These are phyloP conservation scores for Rhizomucor pusillus DNA, from an alignment of 371 early-diverging fungal species.

Conservation along the genomic window DNA sequence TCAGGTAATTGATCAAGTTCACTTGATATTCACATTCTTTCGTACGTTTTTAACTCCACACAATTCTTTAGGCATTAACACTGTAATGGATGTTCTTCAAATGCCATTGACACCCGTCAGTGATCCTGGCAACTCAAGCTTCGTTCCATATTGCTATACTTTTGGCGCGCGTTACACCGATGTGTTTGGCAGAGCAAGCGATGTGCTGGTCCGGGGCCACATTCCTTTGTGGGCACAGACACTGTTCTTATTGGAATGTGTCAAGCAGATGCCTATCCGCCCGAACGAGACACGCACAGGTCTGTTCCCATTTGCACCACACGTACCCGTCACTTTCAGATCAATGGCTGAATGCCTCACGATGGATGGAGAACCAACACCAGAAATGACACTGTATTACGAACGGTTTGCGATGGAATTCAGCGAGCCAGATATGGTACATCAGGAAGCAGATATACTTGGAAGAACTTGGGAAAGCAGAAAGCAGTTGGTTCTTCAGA, in stretches of 20 bases:
- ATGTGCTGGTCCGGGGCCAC: constrained; percentile 40
- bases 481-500: constrained; percentile 22
- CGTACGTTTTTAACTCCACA: not conserved
- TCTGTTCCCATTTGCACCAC: constrained; percentile 42
- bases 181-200: constrained; percentile 27
- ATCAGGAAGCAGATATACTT: constrained; percentile 4
- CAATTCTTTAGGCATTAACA: not conserved
- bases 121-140: constrained; percentile 8
- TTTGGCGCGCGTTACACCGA: constrained; percentile 45
- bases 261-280: constrained; percentile 26
- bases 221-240: constrained; percentile 44
- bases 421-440: constrained; percentile 21
- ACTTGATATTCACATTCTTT: not conserved
- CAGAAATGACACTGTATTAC: constrained; percentile 31
- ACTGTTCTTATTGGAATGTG: constrained; percentile 30
- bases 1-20: not conserved
- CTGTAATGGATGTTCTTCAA: not conserved
- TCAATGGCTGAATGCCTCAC: constrained; percentile 6
- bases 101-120: not conserved
- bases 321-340: constrained; percentile 32
- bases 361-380: constrained; percentile 6
- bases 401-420: constrained; percentile 41
- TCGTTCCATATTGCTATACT: constrained; percentile 47
- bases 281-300: constrained; percentile 28
- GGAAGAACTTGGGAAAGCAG: constrained; percentile 11